These are phyloP conservation scores for Chlorophyllum brunneum DNA, from an alignment of 768 basidiomycete genomes.

Conservation along the genomic window DNA sequence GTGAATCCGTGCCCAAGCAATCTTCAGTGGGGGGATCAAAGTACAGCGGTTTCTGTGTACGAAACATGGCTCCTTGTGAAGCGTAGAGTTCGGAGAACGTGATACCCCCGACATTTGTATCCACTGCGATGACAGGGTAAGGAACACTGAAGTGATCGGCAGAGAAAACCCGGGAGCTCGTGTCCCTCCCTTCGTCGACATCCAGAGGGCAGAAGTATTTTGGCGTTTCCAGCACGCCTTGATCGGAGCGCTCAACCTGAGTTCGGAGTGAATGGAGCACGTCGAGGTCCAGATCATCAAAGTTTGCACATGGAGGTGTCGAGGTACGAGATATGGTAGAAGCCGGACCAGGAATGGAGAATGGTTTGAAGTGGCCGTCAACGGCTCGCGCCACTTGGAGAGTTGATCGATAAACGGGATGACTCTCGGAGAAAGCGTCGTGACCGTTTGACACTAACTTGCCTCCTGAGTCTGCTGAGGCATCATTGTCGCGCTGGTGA, in stretches of 20 bases:
- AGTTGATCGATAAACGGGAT: not conserved
- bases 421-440: not conserved
- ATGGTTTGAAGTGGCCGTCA: conserved; percentile 6
- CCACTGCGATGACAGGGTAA: too few relatives aligned
- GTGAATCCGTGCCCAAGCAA: conserved; percentile 36
- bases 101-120: too few relatives aligned
- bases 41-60: conserved; percentile 30
- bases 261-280: not conserved
- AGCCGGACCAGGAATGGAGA: conserved; percentile 17
- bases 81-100: too few relatives aligned
- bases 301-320: not conserved
- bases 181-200: too few relatives aligned
- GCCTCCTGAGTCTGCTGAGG: too few relatives aligned
- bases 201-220: too few relatives aligned
- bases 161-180: too few relatives aligned
- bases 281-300: not conserved
- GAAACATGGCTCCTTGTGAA: not conserved
- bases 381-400: not conserved
- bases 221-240: too few relatives aligned
- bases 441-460: too few relatives aligned
- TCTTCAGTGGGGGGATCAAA: conserved; percentile 53
- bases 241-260: not conserved
- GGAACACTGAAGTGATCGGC: too few relatives aligned
- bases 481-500: too few relatives aligned
- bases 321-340: conserved; percentile 6